These are phyloP conservation scores for Chondrostereum purpureum DNA, from an alignment of 1,284 basidiomycete genomes.

Conservation along the genomic window DNA sequence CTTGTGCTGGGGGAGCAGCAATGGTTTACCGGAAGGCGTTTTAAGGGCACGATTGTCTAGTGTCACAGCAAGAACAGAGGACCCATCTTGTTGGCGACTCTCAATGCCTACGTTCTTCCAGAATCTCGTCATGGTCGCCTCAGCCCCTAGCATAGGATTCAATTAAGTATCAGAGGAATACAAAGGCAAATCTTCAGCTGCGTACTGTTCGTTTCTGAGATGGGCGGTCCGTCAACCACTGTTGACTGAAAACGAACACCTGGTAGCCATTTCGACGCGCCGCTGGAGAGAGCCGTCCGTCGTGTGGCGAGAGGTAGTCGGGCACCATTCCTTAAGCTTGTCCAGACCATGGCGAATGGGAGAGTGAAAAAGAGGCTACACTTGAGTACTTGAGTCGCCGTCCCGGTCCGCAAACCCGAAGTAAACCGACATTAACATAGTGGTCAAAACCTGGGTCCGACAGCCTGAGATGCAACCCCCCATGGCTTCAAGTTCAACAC, in stretches of 20 bases:
- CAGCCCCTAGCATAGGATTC: constrained; percentile 57
- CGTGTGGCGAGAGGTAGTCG: too few species aligned
- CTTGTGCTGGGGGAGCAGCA: constrained; percentile 71
- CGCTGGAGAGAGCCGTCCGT: too few species aligned
- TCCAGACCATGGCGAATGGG: too few species aligned
- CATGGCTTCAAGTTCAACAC: too few species aligned
- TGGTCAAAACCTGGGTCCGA: too few species aligned
- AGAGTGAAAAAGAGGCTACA: too few species aligned
- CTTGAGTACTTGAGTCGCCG: too few species aligned
- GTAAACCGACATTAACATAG: too few species aligned
- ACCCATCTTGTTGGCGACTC: constrained; percentile 28
- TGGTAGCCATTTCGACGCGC: neutral
- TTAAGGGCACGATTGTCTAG: constrained; percentile 84
- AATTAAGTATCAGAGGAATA: neutral
- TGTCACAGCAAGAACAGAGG: constrained; percentile 60
- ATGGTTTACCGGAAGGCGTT: constrained; percentile 75
- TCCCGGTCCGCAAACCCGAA: too few species aligned
- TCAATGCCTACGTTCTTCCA: constrained; percentile 85
- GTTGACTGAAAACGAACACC: constrained; percentile 8
- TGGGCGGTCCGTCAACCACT: constrained; percentile 31
- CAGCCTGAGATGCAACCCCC: too few species aligned
- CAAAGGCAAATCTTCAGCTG: constrained; percentile 8
- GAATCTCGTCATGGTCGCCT: constrained; percentile 80
- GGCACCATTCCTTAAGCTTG: neutral
- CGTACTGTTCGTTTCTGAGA: constrained; percentile 55